Evolutionary conservation across 208 protist species (phyloP), one percentile per base, ranked within the genome.

Genomic region (Wallacemonas sp.): DNA sequence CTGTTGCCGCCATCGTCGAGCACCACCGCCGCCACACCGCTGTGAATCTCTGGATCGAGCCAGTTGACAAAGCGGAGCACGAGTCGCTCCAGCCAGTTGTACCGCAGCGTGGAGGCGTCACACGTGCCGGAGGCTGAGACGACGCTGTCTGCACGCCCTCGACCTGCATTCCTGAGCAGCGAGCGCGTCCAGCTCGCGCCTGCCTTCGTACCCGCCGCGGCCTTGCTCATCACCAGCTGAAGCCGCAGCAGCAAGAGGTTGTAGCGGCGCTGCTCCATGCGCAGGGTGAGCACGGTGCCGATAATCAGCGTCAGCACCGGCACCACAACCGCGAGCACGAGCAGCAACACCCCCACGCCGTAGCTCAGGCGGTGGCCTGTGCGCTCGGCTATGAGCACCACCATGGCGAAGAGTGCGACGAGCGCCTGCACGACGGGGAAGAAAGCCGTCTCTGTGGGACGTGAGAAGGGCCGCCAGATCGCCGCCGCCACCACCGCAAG

Each of bases 361-460:
- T 34, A 30, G 10, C 76, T 73, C 26, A 93, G 44, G 0, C 64
- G 38, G 10, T 26, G 29, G 1, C 63, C 54, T 3, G 50, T 17
- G 24, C 52, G 57, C 41, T 72, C 45, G n/a, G 66, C 73, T n/a
- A 66, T 50, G 13, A 88, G 44, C 29, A 72, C 61, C 8, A 88
- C 33, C 3, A 68, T 5, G n/a, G 71, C 74, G 5, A 80, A 52
- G 22, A 86, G 15, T n/a, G 45, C 60, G 52, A 91, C 52, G 32
- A 86, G 69, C 8, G 67, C 38, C 70, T 93, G 81, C 52, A 79
- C 44, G 0, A 71, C 46, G 2, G 73, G 62, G 24, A 81, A 78
- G 57, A 78, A 86, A 17, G 77, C 48, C 15, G 73, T 71, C 53
- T 93, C 81, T 3, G 82, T 79, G 19, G 72, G 76, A 1, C 81